Evolutionary conservation across 192 early-diverging fungal species (phyloP).

Genomic region (Gryganskiella cystojenkinii): DNA sequence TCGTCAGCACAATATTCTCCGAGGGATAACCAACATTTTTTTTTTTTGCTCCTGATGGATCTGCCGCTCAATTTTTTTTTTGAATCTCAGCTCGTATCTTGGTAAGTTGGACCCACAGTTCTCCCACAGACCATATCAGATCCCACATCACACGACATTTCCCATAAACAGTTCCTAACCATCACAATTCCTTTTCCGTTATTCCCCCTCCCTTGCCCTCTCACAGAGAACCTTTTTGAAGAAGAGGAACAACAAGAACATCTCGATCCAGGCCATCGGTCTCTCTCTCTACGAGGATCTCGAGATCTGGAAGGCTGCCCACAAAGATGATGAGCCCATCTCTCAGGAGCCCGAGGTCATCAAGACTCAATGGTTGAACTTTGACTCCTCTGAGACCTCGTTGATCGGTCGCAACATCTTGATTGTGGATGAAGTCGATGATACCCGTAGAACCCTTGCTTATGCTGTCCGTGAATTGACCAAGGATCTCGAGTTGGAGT

Average conservation of each 20-base stretch:
- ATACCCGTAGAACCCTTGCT: slow-evolving; percentile 76
- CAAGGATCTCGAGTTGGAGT: slow-evolving; percentile 73
- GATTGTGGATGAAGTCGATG: slow-evolving; percentile 86
- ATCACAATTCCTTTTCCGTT: background rate
- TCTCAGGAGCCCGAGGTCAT: slow-evolving; percentile 67
- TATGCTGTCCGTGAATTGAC: slow-evolving; percentile 78
- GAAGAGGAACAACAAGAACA: slow-evolving; percentile 72
- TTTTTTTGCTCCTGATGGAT: slow-evolving; percentile 2
- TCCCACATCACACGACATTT: too few species aligned
- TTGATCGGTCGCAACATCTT: slow-evolving; percentile 77
- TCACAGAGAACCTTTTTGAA: slow-evolving; percentile 75
- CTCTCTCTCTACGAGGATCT: slow-evolving; percentile 82
- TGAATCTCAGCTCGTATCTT: slow-evolving; percentile 50
- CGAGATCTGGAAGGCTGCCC: slow-evolving; percentile 51
- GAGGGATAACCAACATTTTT: background rate
- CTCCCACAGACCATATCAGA: too few species aligned
- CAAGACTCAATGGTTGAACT: slow-evolving; percentile 88
- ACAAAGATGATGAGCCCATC: slow-evolving; percentile 52
- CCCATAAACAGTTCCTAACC: too few species aligned
- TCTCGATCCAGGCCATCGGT: slow-evolving; percentile 83
- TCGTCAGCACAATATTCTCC: background rate
- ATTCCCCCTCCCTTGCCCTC: background rate
- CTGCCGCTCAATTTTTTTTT: too few species aligned
- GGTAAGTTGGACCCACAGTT: slow-evolving; percentile 14
- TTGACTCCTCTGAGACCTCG: slow-evolving; percentile 71